These are phyloP conservation scores for Mortierella alpina DNA, from an alignment of 192 early-diverging fungal genomes.

Conservation along the genomic window DNA sequence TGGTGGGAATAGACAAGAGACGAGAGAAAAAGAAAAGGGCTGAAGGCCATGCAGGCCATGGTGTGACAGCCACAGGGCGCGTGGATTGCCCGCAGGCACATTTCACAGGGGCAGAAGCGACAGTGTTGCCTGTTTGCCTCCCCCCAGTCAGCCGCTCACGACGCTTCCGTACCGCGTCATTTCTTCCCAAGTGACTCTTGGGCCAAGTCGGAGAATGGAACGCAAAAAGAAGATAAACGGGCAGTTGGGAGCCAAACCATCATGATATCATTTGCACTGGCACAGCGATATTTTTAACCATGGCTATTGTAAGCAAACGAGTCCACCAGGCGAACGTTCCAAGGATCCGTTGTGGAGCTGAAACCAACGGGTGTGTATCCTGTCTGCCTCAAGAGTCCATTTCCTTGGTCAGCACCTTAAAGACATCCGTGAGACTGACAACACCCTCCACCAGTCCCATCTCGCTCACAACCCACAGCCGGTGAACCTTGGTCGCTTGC, in stretches of 20 bases:
- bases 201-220: no score
- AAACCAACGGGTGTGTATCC: no score
- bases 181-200: no score
- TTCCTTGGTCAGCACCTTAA: slow-evolving; percentile 61
- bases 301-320: no score
- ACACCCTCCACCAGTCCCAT: slow-evolving; percentile 66
- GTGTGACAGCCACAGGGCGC: background rate
- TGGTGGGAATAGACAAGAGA: background rate
- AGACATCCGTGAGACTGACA: slow-evolving; percentile 83
- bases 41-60: background rate
- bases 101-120: background rate
- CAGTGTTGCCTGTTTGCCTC: background rate
- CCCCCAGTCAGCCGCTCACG: background rate
- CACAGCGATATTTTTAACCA: no score
- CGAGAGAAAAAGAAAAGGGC: background rate
- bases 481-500: slow-evolving; percentile 83
- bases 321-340: no score
- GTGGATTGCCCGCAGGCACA: background rate
- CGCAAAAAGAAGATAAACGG: no score
- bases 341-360: no score
- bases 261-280: no score
- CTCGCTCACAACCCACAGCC: slow-evolving; percentile 80
- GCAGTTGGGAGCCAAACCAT: no score
- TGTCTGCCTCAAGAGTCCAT: slow-evolving; percentile 16
- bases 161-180: no score